These are phyloP conservation scores for Solanum chmielewskii DNA, from an alignment of 257 asterid species.

Conservation along the genomic window DNA sequence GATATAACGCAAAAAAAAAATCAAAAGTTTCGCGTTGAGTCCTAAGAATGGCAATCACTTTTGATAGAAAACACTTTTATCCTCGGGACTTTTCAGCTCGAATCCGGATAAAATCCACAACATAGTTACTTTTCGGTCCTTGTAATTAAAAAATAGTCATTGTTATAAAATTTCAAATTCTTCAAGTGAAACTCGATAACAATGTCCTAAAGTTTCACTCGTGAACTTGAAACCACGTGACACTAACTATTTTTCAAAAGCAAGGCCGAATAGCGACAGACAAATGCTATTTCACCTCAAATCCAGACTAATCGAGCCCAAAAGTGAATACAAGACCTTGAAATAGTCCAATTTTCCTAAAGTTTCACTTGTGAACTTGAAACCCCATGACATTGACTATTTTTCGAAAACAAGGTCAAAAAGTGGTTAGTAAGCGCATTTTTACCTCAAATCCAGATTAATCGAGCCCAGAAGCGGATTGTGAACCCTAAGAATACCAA, in stretches of 20 bases:
- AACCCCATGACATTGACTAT: neutral
- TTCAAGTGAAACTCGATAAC: accelerated
- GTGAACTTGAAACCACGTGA: too few species aligned
- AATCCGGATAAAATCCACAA: neutral
- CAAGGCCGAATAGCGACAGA: accelerated
- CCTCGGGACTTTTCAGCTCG: accelerated
- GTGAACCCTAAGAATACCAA: neutral
- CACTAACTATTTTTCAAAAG: neutral
- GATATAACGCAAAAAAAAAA: neutral
- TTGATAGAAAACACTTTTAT: neutral
- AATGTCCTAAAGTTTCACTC: too few species aligned
- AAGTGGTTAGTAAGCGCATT: neutral
- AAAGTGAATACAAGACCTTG: neutral
- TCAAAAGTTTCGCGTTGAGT: neutral
- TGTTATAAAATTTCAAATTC: too few species aligned
- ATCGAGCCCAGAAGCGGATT: neutral
- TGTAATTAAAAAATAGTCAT: neutral
- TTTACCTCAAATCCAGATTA: neutral
- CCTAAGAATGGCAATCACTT: neutral
- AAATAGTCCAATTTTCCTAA: neutral
- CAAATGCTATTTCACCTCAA: neutral
- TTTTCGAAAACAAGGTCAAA: neutral
- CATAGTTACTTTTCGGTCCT: neutral
- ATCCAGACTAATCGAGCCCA: neutral
- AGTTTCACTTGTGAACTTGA: neutral